A percentile compares a stretch with the other conserved stretches of the same genome.
phyloP scores from a whole-genome alignment of 306 rosid species.

The Begonia masoniana region DNA sequence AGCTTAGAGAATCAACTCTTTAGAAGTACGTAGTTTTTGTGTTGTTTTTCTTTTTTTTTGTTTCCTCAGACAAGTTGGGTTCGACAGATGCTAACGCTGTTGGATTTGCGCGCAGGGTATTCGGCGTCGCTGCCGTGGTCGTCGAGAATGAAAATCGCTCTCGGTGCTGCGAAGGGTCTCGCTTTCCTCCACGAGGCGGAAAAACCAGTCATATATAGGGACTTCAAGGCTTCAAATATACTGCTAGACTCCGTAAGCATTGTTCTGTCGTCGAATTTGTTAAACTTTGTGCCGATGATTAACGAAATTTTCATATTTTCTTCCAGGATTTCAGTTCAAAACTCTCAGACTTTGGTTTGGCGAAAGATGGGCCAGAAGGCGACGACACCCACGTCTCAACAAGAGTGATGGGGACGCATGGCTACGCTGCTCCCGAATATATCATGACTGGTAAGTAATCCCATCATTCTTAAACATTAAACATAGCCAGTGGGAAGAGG shows the following conservation, averaged over 20 bases:
- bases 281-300: no score
- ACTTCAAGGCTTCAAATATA: slow-evolving; percentile 88
- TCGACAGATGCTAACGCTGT: no score
- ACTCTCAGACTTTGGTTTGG: slow-evolving; percentile 92
- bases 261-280: no score
- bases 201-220: slow-evolving; percentile 82
- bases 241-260: slow-evolving; percentile 67
- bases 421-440: slow-evolving; percentile 94
- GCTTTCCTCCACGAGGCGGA: slow-evolving; percentile 79
- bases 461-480: no score
- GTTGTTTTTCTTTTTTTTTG: no score
- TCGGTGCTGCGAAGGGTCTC: slow-evolving; percentile 89
- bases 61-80: no score
- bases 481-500: no score
- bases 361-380: slow-evolving; percentile 97
- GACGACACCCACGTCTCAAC: slow-evolving; percentile 96
- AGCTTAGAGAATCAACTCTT: slow-evolving; percentile 92
- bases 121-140: slow-evolving; percentile 81
- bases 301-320: no score
- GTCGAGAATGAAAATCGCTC: slow-evolving; percentile 87
- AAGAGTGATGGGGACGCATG: slow-evolving; percentile 90
- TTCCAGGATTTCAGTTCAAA: slow-evolving; percentile 65
- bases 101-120: slow-evolving; percentile 33
- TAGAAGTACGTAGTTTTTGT: slow-evolving; percentile 39
- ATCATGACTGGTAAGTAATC: slow-evolving; percentile 64